Conservation (phyloP, 768 basidiomycete species). For the Auriscalpium vulgare region DNA sequence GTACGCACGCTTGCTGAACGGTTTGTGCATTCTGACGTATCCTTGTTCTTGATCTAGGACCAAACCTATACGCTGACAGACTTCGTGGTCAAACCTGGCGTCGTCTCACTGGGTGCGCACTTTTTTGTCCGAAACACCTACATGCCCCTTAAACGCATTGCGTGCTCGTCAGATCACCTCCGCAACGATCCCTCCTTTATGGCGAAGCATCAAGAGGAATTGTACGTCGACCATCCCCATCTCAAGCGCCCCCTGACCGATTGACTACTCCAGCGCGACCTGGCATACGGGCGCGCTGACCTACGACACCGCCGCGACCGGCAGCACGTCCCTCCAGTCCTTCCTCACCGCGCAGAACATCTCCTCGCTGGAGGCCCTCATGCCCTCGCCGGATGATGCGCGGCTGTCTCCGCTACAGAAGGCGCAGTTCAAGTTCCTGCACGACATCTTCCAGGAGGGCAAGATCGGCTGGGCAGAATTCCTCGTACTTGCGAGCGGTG, state of each 20-base stretch:
- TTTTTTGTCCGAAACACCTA: background rate
- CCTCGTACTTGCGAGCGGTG: slow-evolving; percentile 10
- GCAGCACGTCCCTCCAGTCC: slow-evolving; percentile 7
- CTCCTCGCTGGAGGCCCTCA: slow-evolving; percentile 4
- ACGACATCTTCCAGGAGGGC: slow-evolving; percentile 10
- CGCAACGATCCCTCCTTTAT: slow-evolving; percentile 8
- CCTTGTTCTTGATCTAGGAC: background rate
- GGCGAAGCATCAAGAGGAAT: slow-evolving; percentile 1
- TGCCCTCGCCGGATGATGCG: slow-evolving; percentile 4
- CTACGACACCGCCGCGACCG: slow-evolving; percentile 11
- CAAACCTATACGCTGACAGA: slow-evolving; percentile 14
- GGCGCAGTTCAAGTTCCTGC: slow-evolving; percentile 9
- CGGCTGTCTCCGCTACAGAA: slow-evolving; percentile 7
- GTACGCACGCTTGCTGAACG: slow-evolving; percentile 18
- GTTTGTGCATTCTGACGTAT: too few species aligned
- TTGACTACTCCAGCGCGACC: background rate
- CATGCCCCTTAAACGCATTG: background rate
- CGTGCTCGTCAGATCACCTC: slow-evolving; percentile 5
- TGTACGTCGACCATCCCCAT: background rate
- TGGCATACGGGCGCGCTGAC: slow-evolving; percentile 6
- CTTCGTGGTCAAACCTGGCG: slow-evolving; percentile 3
- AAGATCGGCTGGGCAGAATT: slow-evolving; percentile 14
- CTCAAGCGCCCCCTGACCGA: background rate
- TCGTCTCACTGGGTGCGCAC: slow-evolving; percentile 10
- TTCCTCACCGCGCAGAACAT: slow-evolving; percentile 11